phyloP scores from a whole-genome alignment of 208 protist genomes.

The Acanthamoeba divionensis region DNA sequence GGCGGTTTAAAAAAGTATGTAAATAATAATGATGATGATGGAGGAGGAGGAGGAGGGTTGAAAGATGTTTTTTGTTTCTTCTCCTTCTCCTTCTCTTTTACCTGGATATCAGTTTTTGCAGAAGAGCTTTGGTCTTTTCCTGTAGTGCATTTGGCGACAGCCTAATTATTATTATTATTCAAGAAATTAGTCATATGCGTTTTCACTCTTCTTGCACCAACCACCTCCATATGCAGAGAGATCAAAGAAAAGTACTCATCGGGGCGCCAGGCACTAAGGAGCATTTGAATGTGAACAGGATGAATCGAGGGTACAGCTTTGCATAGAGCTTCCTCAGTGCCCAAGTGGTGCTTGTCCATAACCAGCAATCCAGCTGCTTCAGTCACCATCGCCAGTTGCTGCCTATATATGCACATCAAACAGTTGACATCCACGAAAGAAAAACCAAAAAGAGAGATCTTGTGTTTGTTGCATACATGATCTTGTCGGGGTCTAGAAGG shows the following conservation, averaged over 20 bases:
- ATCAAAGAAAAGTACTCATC: background rate
- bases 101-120: too few relatives aligned
- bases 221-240: background rate
- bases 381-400: background rate
- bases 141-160: background rate
- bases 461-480: background rate
- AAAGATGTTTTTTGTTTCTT: too few relatives aligned
- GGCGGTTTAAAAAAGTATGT: too few relatives aligned
- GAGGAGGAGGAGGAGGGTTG: too few relatives aligned
- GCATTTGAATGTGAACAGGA: background rate
- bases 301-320: background rate
- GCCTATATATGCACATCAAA: background rate
- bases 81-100: too few relatives aligned
- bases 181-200: too few relatives aligned
- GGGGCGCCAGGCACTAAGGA: background rate
- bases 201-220: background rate
- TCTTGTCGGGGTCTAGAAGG: background rate
- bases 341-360: background rate
- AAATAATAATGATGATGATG: too few relatives aligned
- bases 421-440: background rate
- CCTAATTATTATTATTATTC: background rate
- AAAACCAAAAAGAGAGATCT: background rate
- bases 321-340: background rate
- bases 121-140: background rate
- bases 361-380: background rate